Evolutionary conservation across 2,329 filamentous ascomycete species (phyloP).

Genomic region (Phialemonium atrogriseum): DNA sequence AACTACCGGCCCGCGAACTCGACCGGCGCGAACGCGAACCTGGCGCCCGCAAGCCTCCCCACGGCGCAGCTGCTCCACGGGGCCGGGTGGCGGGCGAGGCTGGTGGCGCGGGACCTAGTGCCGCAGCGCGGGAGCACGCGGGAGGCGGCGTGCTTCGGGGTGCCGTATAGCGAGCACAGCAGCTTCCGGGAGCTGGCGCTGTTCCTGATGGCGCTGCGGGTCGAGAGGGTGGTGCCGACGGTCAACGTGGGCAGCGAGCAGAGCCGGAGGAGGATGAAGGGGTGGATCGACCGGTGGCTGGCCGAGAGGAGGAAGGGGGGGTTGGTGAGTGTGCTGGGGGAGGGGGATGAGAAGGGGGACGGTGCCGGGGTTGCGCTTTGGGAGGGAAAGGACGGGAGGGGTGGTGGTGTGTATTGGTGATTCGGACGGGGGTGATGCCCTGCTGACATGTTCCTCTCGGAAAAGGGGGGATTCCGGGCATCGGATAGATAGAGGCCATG

Average conservation of each 20-base stretch:
- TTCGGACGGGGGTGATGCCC: background rate
- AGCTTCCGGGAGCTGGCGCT: slow-evolving; percentile 90
- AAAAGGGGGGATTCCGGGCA: too few relatives aligned
- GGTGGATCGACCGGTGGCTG: slow-evolving; percentile 56
- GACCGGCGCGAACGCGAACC: slow-evolving; percentile 46
- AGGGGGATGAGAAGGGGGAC: slow-evolving; percentile 25
- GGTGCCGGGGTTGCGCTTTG: slow-evolving; percentile 21
- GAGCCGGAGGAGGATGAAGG: slow-evolving; percentile 52
- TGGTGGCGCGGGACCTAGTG: slow-evolving; percentile 61
- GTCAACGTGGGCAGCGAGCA: slow-evolving; percentile 68
- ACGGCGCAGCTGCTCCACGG: slow-evolving; percentile 45
- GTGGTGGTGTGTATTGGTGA: slow-evolving; percentile 32
- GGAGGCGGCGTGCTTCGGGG: slow-evolving; percentile 81
- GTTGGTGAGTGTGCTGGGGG: slow-evolving; percentile 34
- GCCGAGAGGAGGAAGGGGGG: slow-evolving; percentile 49
- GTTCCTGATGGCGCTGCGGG: slow-evolving; percentile 80
- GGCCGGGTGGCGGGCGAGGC: slow-evolving; percentile 67
- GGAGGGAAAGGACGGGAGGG: slow-evolving; percentile 31
- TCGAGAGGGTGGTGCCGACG: slow-evolving; percentile 86
- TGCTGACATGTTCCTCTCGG: too few relatives aligned
- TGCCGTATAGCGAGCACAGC: slow-evolving; percentile 93
- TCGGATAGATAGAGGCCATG: too few relatives aligned
- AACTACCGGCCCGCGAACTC: slow-evolving; percentile 70
- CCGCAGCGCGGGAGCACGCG: slow-evolving; percentile 77
- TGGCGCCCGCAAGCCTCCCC: slow-evolving; percentile 39